These are phyloP conservation scores for Annona squamosa DNA, from an alignment of 164 flowering plant species.

Conservation along the genomic window DNA sequence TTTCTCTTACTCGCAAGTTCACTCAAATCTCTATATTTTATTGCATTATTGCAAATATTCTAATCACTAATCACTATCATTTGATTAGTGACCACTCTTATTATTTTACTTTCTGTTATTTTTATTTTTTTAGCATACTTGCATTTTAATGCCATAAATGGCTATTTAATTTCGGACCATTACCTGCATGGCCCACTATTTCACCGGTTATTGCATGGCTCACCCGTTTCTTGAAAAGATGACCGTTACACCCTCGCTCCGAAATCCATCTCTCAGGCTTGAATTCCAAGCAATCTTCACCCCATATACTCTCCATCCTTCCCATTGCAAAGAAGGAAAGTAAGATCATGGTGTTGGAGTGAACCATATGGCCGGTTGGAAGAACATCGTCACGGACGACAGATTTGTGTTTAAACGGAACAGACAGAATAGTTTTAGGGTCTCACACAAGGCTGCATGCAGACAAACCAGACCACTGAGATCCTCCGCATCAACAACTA, in stretches of 20 bases:
- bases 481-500: slow-evolving; percentile 14
- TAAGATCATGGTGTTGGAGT: slow-evolving; percentile 16
- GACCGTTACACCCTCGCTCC: slow-evolving; percentile 14
- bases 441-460: slow-evolving; percentile 32
- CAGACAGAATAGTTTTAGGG: slow-evolving; percentile 30
- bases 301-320: slow-evolving; percentile 36
- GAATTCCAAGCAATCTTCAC: slow-evolving; percentile 32
- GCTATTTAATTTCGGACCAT: no score
- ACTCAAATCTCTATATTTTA: no score
- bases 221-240: no score
- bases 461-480: slow-evolving; percentile 23
- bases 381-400: slow-evolving; percentile 18
- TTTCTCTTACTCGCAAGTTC: no score
- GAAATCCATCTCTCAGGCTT: slow-evolving; percentile 54
- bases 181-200: no score
- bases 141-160: no score
- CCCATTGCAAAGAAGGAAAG: slow-evolving; percentile 25
- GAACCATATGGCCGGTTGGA: slow-evolving; percentile 21
- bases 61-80: no score
- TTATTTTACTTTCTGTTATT: no score
- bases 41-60: no score
- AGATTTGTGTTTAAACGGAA: slow-evolving; percentile 22
- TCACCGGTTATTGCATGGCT: no score
- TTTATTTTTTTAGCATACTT: no score
- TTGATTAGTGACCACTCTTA: no score